These are phyloP conservation scores for Sporopachydermia lactativora DNA, from an alignment of 805 yeast genomes.

Conservation along the genomic window DNA sequence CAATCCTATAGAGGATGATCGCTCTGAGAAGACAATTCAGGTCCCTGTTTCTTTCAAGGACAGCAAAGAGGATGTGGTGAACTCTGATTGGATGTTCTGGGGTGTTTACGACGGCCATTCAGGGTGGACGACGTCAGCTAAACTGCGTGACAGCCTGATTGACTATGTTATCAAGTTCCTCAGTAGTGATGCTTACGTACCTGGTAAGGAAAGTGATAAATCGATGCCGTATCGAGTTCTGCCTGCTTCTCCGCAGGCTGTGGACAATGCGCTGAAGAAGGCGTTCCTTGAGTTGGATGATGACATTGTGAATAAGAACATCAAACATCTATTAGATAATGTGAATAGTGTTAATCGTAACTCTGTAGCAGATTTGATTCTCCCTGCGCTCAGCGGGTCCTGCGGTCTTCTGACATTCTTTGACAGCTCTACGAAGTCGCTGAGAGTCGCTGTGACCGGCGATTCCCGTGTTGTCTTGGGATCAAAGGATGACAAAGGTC, in stretches of 20 bases:
- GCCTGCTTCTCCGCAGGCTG: conserved; percentile 10
- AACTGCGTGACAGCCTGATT: conserved; percentile 66
- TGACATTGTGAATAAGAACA: conserved; percentile 66
- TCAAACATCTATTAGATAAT: conserved; percentile 51
- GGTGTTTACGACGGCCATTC: conserved; percentile 96
- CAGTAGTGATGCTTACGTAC: conserved; percentile 34
- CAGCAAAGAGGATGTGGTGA: conserved; percentile 21
- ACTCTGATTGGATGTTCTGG: conserved; percentile 77
- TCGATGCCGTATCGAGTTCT: not conserved
- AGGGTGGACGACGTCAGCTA: conserved; percentile 89
- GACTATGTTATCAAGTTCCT: conserved; percentile 66
- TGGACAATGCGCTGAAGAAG: conserved; percentile 66
- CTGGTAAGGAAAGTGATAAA: conserved; percentile 26
- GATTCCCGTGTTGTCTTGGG: conserved; percentile 91
- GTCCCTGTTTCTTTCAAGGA: conserved; percentile 33
- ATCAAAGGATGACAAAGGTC: conserved; percentile 38
- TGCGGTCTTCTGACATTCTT: conserved; percentile 83
- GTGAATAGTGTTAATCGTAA: conserved; percentile 40
- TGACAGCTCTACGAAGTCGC: conserved; percentile 54
- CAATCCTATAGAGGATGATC: conserved; percentile 89
- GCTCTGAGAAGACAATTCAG: conserved; percentile 69
- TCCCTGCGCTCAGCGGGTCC: conserved; percentile 93
- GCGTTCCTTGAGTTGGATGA: conserved; percentile 80
- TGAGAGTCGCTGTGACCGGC: conserved; percentile 91
- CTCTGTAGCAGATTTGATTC: conserved; percentile 51